Percentiles rank a stretch among this genome's conserved stretches.
Evolutionary conservation across 1,284 basidiomycete species (phyloP).

Genomic region (Cystobasidium pallidum): DNA sequence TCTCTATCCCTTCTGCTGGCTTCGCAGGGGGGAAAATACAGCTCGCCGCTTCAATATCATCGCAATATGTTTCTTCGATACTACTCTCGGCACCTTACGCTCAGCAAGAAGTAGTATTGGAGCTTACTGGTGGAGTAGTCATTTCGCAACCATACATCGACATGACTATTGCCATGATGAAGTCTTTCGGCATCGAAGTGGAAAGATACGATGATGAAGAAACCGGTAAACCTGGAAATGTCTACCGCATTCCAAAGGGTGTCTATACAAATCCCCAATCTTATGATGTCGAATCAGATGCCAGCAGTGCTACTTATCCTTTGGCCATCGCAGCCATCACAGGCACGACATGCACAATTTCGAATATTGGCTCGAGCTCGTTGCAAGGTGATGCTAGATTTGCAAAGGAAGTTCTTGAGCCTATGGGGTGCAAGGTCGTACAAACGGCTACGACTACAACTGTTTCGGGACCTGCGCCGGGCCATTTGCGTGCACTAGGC

Average conservation of each 20-base stretch:
- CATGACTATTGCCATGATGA: slow-evolving; percentile 99
- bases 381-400: slow-evolving; percentile 96
- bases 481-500: slow-evolving; percentile 78
- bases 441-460: slow-evolving; percentile 89
- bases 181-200: slow-evolving; percentile 84
- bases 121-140: slow-evolving; percentile 88
- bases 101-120: slow-evolving; percentile 74
- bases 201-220: slow-evolving; percentile 68
- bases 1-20: slow-evolving; percentile 76
- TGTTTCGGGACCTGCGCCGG: slow-evolving; percentile 84
- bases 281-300: slow-evolving; percentile 95
- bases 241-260: slow-evolving; percentile 85
- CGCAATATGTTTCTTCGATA: slow-evolving; percentile 97
- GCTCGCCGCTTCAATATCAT: slow-evolving; percentile 91
- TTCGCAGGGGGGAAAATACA: slow-evolving; percentile 81
- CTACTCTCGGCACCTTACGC: slow-evolving; percentile 96
- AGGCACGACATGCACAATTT: slow-evolving; percentile 88
- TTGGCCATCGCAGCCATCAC: slow-evolving; percentile 95
- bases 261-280: slow-evolving; percentile 74
- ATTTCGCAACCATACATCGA: slow-evolving; percentile 99
- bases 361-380: slow-evolving; percentile 86
- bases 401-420: slow-evolving; percentile 86
- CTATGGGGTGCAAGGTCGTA: slow-evolving; percentile 89
- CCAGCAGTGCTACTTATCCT: slow-evolving; percentile 94
- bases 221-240: slow-evolving; percentile 69